Base-by-base conservation (phyloP, 345 rosid genomes). In the Aurinia saxatilis region DNA sequence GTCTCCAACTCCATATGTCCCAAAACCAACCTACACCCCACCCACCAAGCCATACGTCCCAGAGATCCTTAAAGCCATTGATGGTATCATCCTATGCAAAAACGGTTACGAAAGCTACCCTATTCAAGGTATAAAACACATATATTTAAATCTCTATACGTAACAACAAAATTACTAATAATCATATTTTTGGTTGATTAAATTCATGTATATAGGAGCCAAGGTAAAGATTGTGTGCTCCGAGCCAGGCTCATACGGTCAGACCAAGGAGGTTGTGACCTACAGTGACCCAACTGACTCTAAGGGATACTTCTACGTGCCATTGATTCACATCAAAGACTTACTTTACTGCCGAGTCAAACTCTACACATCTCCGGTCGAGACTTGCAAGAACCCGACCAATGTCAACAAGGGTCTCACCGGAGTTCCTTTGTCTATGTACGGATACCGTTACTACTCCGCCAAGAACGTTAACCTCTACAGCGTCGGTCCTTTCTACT, bases 51-150 rank as follows among this genome's bases (percentile, higher is more conserved):
- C 69, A 38, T 54, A 70, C 33, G 44, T 54, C 10, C 69, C 74
- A 40, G 65, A 71, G 65, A 49, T 71, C 21, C 35, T 40, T 50
- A 35, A 55, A 27, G 65, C 55, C 39, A 66, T 82, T 71, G 75
- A 79, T 71, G 90, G 95, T 7, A 63, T 79, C 69, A 72, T 79
- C 59, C 74, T 78, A 19, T 86, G 90, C 50, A 79, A 75, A 73
- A 67, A 73, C 8, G 81, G 77, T 39, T 48, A 68, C 38, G 27
- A 74, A 17, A 30, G 61, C 21, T 47, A 68, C 66, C 93, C 87
- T 13, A 71, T 83, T 39, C 52, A 57, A 81, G 85, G 93, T 83
- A 63, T 31, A 8, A 0, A 35, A 21, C n/a, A 25, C 3, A 47
- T 17, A 45, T 18, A 25, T 21, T 38, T 49, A 10, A 5, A 33